Percentiles rank a stretch among this genome's conserved stretches.
phyloP scores from a whole-genome alignment of 192 early-diverging fungal genomes.

The Paraglomus occultum region DNA sequence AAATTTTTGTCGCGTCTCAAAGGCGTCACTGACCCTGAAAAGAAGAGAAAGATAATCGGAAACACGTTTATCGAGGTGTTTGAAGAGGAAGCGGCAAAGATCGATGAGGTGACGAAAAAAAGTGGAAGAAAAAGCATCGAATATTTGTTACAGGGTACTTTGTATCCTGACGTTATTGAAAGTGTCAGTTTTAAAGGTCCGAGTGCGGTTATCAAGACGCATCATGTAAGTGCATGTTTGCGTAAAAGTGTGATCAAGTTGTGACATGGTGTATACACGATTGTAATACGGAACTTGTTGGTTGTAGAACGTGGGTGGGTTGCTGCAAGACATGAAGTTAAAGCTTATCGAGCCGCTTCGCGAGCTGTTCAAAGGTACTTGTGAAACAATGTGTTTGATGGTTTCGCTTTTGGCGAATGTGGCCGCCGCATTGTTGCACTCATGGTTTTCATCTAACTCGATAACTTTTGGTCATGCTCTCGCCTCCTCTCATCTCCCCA shows the following conservation, averaged over 20 bases:
- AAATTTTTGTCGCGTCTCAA: constrained; percentile 83
- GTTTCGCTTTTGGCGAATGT: too few species aligned
- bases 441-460: background rate
- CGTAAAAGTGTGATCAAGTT: background rate
- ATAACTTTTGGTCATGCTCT: background rate
- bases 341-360: constrained; percentile 98
- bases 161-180: constrained; percentile 99
- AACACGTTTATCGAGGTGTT: constrained; percentile 99
- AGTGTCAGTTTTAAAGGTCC: constrained; percentile 99
- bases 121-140: constrained; percentile 79
- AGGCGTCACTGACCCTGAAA: constrained; percentile 93
- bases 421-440: too few species aligned
- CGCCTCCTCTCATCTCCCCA: background rate
- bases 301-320: constrained; percentile 89
- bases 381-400: too few species aligned
- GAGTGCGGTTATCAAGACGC: constrained; percentile 97
- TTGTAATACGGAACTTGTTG: background rate
- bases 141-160: constrained; percentile 94
- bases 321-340: constrained; percentile 94
- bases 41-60: constrained; percentile 98
- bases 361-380: constrained; percentile 86
- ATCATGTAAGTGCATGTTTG: constrained; percentile 66
- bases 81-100: constrained; percentile 85
- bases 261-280: background rate
- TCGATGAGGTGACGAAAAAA: constrained; percentile 76